These are phyloP conservation scores for Caloboletus inedulis DNA, from an alignment of 1,284 basidiomycete species.

Conservation along the genomic window DNA sequence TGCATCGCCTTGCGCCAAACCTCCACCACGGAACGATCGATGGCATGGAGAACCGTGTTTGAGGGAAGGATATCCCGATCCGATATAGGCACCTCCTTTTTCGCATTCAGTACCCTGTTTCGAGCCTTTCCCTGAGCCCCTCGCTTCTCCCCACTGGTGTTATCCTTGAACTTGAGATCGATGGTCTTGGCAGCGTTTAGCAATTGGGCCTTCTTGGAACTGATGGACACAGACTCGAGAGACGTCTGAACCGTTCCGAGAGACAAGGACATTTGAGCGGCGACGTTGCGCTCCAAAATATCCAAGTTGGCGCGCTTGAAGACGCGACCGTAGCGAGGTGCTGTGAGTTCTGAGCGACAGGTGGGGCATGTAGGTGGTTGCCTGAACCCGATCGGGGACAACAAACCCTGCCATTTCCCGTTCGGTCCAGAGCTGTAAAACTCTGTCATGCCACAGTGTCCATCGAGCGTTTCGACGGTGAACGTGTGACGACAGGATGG, in stretches of 20 bases:
- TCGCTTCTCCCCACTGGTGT: conserved; percentile 8
- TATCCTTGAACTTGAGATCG: conserved; percentile 23
- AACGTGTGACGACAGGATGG: conserved; percentile 62
- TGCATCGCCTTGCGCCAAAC: conserved; percentile 37
- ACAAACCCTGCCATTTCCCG: conserved; percentile 43
- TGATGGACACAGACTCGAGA: conserved; percentile 28
- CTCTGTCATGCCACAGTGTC: conserved; percentile 47
- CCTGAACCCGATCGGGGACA: conserved; percentile 42
- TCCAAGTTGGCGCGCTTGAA: conserved; percentile 61
- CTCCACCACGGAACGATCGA: conserved; percentile 31
- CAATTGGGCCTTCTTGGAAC: conserved; percentile 18
- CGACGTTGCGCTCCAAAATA: conserved; percentile 61
- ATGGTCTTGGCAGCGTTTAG: conserved; percentile 7
- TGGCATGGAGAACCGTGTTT: conserved; percentile 26
- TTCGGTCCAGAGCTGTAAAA: conserved; percentile 45
- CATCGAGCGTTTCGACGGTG: conserved; percentile 71
- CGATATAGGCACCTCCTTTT: conserved; percentile 14
- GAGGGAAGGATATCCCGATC: conserved; percentile 19
- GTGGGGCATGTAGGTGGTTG: conserved; percentile 53
- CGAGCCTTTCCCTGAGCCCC: conserved; percentile 7
- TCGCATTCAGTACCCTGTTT: conserved; percentile 7
- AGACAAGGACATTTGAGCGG: conserved; percentile 46
- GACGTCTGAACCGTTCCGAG: conserved; percentile 33
- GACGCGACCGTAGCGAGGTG: conserved; percentile 56
- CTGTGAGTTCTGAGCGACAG: conserved; percentile 49